Evolutionary conservation across 768 basidiomycete genomes (phyloP), one percentile per base, ranked within the genome.

Genomic region (Termitomyces sp.): DNA sequence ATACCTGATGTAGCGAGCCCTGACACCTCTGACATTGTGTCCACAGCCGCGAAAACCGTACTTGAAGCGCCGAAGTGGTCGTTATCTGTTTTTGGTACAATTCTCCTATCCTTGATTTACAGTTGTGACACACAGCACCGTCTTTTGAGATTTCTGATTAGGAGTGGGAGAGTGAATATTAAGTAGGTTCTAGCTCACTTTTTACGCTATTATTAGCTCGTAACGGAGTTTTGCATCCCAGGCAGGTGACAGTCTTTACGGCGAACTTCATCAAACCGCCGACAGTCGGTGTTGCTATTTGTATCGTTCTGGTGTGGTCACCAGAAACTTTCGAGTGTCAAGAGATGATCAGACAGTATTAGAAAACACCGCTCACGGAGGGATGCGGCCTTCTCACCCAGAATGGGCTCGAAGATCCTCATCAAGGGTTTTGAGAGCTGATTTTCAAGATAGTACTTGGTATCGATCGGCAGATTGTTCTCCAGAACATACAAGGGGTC

Each of bases 241-340:
- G 77, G 68, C 97, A 99, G 2, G 93, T 99, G 3, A 90, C 85
- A 0, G 91, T 96, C 75, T 95, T 96, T 32, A 98, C 94, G 0
- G 95, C 95, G 67, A 98, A 99, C 71, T 96, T 98, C 97, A 99
- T 99, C 55, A 99, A 73, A 28, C 97, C 97, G 18, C 97, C 97
- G 10, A 94, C 85, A 0, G 93, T 95, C 0, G 97, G 97, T 1
- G 97, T 98, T 5, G 95, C 95, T 53, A 98, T 98, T 63, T 94
- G 88, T 50, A 99, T 97, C 0, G 94, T 87, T 33, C 97, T 81
- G 2, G 97, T 98, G 68, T 99, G 97, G 65, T 96, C 95, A 2
- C 97, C 97, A 28, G 93, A 89, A 50, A 99, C 96, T 98, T 64
- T 23, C 7, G 43, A 51, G 65, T 38, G 63, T 63, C 18, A 43